Evolutionary conservation across 805 yeast species (phyloP).

Genomic region (Sungouiella thailandica): DNA sequence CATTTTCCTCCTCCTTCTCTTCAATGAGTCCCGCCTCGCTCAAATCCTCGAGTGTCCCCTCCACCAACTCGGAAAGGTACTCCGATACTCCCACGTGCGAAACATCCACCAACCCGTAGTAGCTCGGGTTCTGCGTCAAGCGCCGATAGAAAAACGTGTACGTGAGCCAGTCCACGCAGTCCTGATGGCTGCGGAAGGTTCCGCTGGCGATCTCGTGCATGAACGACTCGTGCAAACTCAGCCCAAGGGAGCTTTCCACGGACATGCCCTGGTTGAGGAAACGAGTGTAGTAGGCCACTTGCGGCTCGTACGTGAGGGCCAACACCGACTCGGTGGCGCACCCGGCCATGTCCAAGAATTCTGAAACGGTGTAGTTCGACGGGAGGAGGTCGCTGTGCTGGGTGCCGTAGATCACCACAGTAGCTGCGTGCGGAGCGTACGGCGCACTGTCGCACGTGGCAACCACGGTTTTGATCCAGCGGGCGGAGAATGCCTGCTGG

Average conservation of each 20-base stretch:
- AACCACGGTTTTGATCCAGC: slow-evolving; percentile 51
- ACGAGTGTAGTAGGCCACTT: slow-evolving; percentile 59
- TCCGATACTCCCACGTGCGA: slow-evolving; percentile 71
- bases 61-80: slow-evolving; percentile 79
- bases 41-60: slow-evolving; percentile 61
- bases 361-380: slow-evolving; percentile 58
- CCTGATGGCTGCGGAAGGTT: slow-evolving; percentile 65
- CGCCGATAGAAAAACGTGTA: slow-evolving; percentile 80
- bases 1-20: slow-evolving; percentile 28
- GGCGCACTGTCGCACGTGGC: slow-evolving; percentile 55
- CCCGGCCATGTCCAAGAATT: slow-evolving; percentile 61
- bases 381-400: slow-evolving; percentile 23
- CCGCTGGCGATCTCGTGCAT: slow-evolving; percentile 68
- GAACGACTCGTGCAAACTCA: slow-evolving; percentile 59
- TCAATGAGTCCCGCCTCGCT: slow-evolving; percentile 58
- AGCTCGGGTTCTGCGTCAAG: slow-evolving; percentile 78
- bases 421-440: slow-evolving; percentile 46
- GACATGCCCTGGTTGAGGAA: slow-evolving; percentile 76
- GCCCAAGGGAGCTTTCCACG: slow-evolving; percentile 68
- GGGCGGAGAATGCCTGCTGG: slow-evolving; percentile 45
- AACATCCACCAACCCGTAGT: slow-evolving; percentile 69
- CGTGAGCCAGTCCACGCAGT: slow-evolving; percentile 87
- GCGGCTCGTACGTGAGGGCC: slow-evolving; percentile 53
- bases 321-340: slow-evolving; percentile 36
- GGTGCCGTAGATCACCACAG: slow-evolving; percentile 67